Conservation (phyloP, 2,329 filamentous ascomycete genomes). For the Pseudogymnoascus sp. region DNA sequence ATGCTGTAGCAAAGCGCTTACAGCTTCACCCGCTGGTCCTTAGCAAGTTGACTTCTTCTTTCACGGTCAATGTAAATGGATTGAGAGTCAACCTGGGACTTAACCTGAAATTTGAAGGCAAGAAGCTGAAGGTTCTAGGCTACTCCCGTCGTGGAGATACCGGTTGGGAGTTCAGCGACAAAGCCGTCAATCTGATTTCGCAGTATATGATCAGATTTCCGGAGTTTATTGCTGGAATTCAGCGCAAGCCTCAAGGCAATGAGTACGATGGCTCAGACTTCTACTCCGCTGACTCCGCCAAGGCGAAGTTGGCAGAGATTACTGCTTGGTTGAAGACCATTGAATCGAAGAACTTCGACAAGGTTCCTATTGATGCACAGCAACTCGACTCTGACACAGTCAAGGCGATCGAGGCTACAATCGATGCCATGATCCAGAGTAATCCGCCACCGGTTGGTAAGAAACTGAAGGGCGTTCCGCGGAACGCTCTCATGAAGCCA, state of each 20-base stretch:
- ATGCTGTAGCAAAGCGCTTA: slow-evolving; percentile 75
- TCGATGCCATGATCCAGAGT: slow-evolving; percentile 53
- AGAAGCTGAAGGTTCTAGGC: slow-evolving; percentile 90
- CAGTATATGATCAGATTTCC: slow-evolving; percentile 93
- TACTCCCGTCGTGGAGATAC: slow-evolving; percentile 81
- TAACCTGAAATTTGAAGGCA: slow-evolving; percentile 94
- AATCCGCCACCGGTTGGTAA: slow-evolving; percentile 52
- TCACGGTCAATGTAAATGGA: slow-evolving; percentile 74
- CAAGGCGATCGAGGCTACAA: slow-evolving; percentile 67
- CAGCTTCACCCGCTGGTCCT: slow-evolving; percentile 78
- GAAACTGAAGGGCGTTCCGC: slow-evolving; percentile 73
- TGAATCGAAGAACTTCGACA: slow-evolving; percentile 86
- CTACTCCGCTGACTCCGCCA: slow-evolving; percentile 67
- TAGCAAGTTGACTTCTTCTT: slow-evolving; percentile 94
- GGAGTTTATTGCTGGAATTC: slow-evolving; percentile 86
- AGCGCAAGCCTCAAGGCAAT: slow-evolving; percentile 76
- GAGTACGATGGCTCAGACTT: slow-evolving; percentile 80
- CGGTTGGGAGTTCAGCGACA: slow-evolving; percentile 92
- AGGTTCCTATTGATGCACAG: slow-evolving; percentile 91
- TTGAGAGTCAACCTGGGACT: slow-evolving; percentile 83
- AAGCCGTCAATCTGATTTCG: slow-evolving; percentile 71
- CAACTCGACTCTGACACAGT: slow-evolving; percentile 92
- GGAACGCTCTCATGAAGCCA: slow-evolving; percentile 85
- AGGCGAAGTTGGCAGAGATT: slow-evolving; percentile 84
- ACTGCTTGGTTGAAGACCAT: slow-evolving; percentile 86